Evolutionary conservation across 192 early-diverging fungal genomes (phyloP).

Genomic region (Obelidium mucronatum): DNA sequence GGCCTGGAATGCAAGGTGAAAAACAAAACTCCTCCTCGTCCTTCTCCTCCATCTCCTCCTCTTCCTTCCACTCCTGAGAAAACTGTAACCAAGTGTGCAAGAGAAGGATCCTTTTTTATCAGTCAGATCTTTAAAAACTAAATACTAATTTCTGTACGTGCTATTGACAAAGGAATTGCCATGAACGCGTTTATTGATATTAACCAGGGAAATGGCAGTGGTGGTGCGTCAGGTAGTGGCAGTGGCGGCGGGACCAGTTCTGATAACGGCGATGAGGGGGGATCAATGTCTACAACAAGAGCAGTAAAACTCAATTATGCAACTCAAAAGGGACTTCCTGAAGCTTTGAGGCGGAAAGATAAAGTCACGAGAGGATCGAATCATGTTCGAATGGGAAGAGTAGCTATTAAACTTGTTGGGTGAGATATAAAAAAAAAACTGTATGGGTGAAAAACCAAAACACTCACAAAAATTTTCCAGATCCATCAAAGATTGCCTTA

Average conservation of each 20-base stretch:
- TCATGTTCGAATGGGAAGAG: conserved; percentile 14
- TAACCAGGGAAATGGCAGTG: neutral
- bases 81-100: too few relatives aligned
- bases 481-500: conserved; percentile 41
- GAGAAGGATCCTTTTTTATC: too few relatives aligned
- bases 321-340: conserved; percentile 2
- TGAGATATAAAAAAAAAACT: conserved; percentile 1
- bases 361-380: conserved; percentile 10
- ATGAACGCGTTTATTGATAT: neutral
- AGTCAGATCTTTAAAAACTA: neutral
- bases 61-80: too few relatives aligned
- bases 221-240: too few relatives aligned
- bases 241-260: conserved; percentile 6
- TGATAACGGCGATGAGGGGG: neutral
- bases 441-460: neutral
- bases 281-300: conserved; percentile 12
- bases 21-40: neutral
- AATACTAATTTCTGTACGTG: neutral
- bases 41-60: too few relatives aligned
- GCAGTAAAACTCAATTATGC: conserved; percentile 27
- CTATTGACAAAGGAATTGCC: neutral
- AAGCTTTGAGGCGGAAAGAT: conserved; percentile 27
- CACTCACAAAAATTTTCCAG: conserved; percentile 28
- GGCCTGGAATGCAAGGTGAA: conserved; percentile 35
- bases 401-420: conserved; percentile 22